Conservation (phyloP, 495 filamentous ascomycete genomes). For the Daldinia caldariorum region DNA sequence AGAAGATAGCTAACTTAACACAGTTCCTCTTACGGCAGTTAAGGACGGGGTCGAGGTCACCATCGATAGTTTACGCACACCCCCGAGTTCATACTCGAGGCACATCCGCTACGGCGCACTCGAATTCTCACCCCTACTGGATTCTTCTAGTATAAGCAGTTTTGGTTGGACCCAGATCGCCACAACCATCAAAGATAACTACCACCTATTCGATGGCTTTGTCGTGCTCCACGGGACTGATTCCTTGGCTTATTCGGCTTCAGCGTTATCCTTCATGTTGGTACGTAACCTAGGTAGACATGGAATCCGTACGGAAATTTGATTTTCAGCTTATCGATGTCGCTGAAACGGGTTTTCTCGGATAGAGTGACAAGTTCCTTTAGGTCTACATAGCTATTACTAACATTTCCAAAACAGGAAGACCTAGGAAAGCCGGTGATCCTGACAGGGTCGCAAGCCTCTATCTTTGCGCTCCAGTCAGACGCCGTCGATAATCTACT, state of each 20-base stretch:
- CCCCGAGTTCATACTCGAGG: conserved; percentile 79
- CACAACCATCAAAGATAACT: conserved; percentile 73
- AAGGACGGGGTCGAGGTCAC: conserved; percentile 52
- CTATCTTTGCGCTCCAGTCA: conserved; percentile 91
- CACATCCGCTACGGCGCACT: conserved; percentile 86
- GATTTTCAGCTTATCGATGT: not conserved
- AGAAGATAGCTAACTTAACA: conserved; percentile 20
- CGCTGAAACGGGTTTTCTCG: not conserved
- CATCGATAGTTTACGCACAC: conserved; percentile 75
- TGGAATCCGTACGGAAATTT: not conserved
- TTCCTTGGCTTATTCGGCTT: conserved; percentile 89
- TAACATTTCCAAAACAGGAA: conserved; percentile 48
- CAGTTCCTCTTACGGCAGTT: conserved; percentile 50
- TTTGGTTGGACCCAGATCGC: conserved; percentile 93
- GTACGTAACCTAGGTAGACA: conserved; percentile 19
- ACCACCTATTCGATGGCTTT: conserved; percentile 91
- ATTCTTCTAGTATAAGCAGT: conserved; percentile 87
- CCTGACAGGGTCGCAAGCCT: conserved; percentile 89
- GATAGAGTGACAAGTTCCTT: not conserved
- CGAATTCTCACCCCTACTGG: conserved; percentile 87
- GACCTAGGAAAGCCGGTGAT: conserved; percentile 93
- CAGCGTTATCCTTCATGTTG: conserved; percentile 94
- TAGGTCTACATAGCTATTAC: not conserved
- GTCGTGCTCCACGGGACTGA: conserved; percentile 98
- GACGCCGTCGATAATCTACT: conserved; percentile 98